These are phyloP conservation scores for Tolypocladium nubicola DNA, from an alignment of 2,329 filamentous ascomycete species.

Conservation along the genomic window DNA sequence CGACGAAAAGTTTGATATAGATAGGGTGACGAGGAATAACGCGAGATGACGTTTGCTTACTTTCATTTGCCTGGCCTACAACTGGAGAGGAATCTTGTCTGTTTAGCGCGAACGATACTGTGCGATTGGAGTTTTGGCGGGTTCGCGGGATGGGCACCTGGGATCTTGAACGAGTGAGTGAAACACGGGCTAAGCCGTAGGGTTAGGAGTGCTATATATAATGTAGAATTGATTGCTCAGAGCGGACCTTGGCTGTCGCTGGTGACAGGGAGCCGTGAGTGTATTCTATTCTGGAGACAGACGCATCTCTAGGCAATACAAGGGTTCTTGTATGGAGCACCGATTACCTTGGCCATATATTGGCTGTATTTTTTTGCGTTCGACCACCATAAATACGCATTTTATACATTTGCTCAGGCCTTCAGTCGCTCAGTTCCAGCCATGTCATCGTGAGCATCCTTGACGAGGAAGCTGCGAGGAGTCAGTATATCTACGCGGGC, in stretches of 20 bases:
- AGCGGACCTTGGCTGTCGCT: not conserved
- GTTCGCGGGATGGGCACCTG: not conserved
- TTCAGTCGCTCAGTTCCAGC: slow-evolving; percentile 59
- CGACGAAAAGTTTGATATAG: not conserved
- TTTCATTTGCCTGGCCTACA: not conserved
- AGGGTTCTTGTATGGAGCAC: not conserved
- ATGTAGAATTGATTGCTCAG: not conserved
- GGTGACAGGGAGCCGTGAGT: too few relatives aligned
- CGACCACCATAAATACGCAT: not conserved
- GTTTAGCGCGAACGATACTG: not conserved
- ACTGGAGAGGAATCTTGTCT: not conserved
- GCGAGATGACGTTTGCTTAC: not conserved
- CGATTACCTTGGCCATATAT: not conserved
- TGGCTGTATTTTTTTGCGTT: not conserved
- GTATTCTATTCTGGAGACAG: not conserved
- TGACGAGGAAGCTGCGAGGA: slow-evolving; percentile 64
- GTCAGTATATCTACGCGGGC: slow-evolving; percentile 10
- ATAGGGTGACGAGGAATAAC: not conserved
- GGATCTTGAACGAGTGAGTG: not conserved
- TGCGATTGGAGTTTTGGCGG: not conserved
- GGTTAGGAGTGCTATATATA: not conserved
- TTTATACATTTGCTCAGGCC: slow-evolving; percentile 22
- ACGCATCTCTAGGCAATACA: not conserved
- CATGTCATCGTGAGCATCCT: slow-evolving; percentile 75
- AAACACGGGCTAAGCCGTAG: not conserved